Evolutionary conservation across 495 filamentous ascomycete genomes (phyloP).

Genomic region (Penicillium cinerascens): DNA sequence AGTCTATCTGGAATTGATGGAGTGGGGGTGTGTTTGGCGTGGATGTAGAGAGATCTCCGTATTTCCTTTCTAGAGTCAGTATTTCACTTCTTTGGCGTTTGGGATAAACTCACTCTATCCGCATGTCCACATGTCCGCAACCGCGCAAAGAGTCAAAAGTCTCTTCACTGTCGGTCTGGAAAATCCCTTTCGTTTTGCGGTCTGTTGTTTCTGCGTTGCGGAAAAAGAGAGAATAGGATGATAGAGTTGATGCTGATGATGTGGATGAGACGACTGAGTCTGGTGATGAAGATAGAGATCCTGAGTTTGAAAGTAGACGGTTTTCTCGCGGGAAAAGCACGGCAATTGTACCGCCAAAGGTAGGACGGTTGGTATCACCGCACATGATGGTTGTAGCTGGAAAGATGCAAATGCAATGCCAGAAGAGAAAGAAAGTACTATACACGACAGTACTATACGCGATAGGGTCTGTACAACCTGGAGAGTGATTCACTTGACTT

Average conservation of each 20-base stretch:
- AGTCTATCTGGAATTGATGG: constrained; percentile 23
- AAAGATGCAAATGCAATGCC: neutral
- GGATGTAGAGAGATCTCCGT: constrained; percentile 32
- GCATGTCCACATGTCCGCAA: constrained; percentile 23
- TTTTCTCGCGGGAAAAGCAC: constrained; percentile 23
- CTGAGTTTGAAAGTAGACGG: constrained; percentile 6
- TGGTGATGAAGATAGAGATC: constrained; percentile 30
- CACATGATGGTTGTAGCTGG: constrained; percentile 15
- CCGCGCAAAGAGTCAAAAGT: constrained; percentile 16
- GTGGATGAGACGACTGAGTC: constrained; percentile 18
- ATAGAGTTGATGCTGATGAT: constrained; percentile 14
- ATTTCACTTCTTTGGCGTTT: neutral
- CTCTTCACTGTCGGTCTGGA: constrained; percentile 25
- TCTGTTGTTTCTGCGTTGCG: constrained; percentile 16
- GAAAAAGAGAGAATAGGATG: constrained; percentile 37
- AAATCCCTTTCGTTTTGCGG: constrained; percentile 25
- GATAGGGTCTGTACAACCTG: neutral
- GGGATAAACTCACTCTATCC: constrained; percentile 32
- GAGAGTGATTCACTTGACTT: neutral
- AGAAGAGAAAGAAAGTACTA: neutral
- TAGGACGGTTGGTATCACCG: constrained; percentile 21
- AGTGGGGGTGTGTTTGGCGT: constrained; percentile 11
- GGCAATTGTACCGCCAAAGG: constrained; percentile 26
- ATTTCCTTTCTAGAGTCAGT: constrained; percentile 24
- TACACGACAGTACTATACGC: neutral